phyloP scores from a whole-genome alignment of 78 protist genomes.

The Anaeramoeba flamelloides region DNA sequence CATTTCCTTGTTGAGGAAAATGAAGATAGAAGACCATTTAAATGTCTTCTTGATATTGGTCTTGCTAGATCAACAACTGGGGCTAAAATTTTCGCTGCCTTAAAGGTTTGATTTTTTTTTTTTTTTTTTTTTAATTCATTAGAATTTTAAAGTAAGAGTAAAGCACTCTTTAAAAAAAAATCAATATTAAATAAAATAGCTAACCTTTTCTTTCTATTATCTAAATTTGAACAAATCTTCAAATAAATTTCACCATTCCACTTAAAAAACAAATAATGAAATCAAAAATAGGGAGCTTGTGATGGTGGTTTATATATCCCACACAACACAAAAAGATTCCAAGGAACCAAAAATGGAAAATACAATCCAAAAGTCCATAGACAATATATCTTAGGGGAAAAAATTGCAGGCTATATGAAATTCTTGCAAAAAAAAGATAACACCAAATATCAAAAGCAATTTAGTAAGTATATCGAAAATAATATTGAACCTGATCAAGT shows the following conservation, averaged over 20 bases:
- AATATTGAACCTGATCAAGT: slow-evolving; percentile 58
- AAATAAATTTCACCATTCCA: too few species aligned
- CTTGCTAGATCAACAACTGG: slow-evolving; percentile 90
- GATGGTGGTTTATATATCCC: slow-evolving; percentile 95
- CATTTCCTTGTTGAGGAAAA: slow-evolving; percentile 6
- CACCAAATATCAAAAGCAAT: slow-evolving; percentile 57
- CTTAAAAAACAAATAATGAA: too few species aligned
- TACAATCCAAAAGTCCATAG: slow-evolving; percentile 61
- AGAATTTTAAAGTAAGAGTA: too few species aligned
- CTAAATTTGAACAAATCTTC: too few species aligned
- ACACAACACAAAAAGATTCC: slow-evolving; percentile 77
- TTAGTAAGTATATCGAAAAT: slow-evolving; percentile 62
- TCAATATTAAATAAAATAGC: too few species aligned
- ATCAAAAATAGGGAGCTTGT: slow-evolving; percentile 90
- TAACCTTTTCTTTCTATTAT: slow-evolving; percentile 4
- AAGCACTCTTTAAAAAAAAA: too few species aligned
- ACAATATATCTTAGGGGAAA: slow-evolving; percentile 78
- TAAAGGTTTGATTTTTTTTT: slow-evolving; percentile 18
- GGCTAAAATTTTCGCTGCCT: slow-evolving; percentile 58
- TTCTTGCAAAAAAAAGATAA: slow-evolving; percentile 65
- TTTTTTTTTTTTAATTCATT: neutral
- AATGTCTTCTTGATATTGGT: slow-evolving; percentile 81
- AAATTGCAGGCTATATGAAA: slow-evolving; percentile 88
- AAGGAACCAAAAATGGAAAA: slow-evolving; percentile 79
- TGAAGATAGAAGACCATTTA: slow-evolving; percentile 79